Conservation (phyloP, 2,329 filamentous ascomycete species). For the Clonostachys byssicola region DNA sequence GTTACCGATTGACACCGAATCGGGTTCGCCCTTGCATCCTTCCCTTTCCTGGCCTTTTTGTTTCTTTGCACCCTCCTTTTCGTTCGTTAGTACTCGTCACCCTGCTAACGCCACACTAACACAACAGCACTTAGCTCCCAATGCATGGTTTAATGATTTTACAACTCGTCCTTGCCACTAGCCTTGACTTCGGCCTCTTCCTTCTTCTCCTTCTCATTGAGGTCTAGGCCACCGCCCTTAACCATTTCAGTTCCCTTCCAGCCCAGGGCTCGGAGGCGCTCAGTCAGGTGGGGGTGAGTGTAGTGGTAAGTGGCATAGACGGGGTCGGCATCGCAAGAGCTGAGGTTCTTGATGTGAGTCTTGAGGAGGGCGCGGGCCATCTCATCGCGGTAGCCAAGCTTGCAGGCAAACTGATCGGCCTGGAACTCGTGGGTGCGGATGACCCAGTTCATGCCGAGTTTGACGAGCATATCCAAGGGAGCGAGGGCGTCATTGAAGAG, state of each 20-base stretch:
- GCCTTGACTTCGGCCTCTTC: slow-evolving; percentile 51
- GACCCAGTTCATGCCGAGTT: slow-evolving; percentile 92
- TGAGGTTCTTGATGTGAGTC: slow-evolving; percentile 96
- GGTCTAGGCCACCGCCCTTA: slow-evolving; percentile 24
- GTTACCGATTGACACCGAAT: too few species aligned
- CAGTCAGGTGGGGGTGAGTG: slow-evolving; percentile 92
- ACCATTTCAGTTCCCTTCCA: slow-evolving; percentile 66
- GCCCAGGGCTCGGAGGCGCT: slow-evolving; percentile 84
- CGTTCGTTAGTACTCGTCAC: too few species aligned
- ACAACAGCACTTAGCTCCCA: too few species aligned
- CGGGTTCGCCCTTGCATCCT: too few species aligned
- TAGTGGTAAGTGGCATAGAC: slow-evolving; percentile 98
- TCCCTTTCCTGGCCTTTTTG: too few species aligned
- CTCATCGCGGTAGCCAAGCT: slow-evolving; percentile 78
- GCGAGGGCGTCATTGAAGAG: slow-evolving; percentile 95
- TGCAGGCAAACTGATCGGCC: slow-evolving; percentile 84
- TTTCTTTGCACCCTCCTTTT: too few species aligned
- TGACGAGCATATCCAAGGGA: slow-evolving; percentile 91
- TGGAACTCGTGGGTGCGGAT: slow-evolving; percentile 95
- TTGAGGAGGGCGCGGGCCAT: slow-evolving; percentile 89
- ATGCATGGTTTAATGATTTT: slow-evolving; percentile 9
- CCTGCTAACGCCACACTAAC: too few species aligned
- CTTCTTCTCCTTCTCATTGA: slow-evolving; percentile 21
- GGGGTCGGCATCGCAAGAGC: slow-evolving; percentile 98
- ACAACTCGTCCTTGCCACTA: slow-evolving; percentile 71